These are phyloP conservation scores for Ustilago trichophora DNA, from an alignment of 1,284 basidiomycete genomes.

Conservation along the genomic window DNA sequence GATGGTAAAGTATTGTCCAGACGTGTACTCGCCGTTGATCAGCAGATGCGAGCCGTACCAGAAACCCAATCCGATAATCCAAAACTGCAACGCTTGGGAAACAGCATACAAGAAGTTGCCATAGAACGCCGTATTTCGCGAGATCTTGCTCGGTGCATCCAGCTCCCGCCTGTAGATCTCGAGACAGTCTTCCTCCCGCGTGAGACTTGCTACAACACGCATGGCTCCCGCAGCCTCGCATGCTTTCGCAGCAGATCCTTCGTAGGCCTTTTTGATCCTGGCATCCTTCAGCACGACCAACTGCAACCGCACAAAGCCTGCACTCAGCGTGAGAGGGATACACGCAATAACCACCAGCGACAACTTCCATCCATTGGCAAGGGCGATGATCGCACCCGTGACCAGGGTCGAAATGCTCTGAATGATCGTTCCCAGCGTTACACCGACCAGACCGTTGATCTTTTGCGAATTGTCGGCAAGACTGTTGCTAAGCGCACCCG, in stretches of 20 bases:
- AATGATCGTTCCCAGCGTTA: slow-evolving; percentile 82
- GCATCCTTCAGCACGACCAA: slow-evolving; percentile 75
- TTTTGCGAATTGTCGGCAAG: slow-evolving; percentile 92
- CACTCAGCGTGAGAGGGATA: slow-evolving; percentile 81
- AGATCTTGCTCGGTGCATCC: slow-evolving; percentile 46
- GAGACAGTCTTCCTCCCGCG: slow-evolving; percentile 68
- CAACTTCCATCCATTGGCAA: slow-evolving; percentile 79
- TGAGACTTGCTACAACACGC: slow-evolving; percentile 91
- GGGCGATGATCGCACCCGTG: slow-evolving; percentile 64
- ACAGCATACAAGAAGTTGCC: slow-evolving; percentile 80
- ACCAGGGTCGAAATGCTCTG: slow-evolving; percentile 81
- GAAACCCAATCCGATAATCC: slow-evolving; percentile 85
- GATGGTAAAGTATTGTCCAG: slow-evolving; percentile 71
- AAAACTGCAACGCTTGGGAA: slow-evolving; percentile 82
- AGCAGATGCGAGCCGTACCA: slow-evolving; percentile 81
- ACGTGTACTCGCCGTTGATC: slow-evolving; percentile 72
- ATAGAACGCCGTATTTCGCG: slow-evolving; percentile 69
- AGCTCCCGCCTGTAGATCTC: slow-evolving; percentile 60
- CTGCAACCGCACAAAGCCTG: slow-evolving; percentile 85
- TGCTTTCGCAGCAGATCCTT: slow-evolving; percentile 84
- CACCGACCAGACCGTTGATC: slow-evolving; percentile 86
- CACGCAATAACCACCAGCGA: slow-evolving; percentile 77
- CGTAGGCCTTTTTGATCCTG: slow-evolving; percentile 84
- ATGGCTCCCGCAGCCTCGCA: slow-evolving; percentile 89
- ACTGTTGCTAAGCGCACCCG: slow-evolving; percentile 79